phyloP scores from a whole-genome alignment of 169 alveolate species.

The Theileria parva region DNA sequence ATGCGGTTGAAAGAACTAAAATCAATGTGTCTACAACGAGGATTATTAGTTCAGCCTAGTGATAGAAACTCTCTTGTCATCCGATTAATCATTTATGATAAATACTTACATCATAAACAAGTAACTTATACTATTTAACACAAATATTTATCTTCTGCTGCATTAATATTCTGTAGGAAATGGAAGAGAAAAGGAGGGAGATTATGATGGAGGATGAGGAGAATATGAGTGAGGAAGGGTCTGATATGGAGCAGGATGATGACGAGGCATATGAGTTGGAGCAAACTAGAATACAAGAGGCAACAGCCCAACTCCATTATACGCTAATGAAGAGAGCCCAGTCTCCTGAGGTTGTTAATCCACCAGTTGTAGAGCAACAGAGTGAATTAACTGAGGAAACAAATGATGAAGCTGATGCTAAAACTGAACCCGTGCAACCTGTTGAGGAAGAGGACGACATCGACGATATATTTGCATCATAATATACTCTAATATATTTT shows the following conservation, averaged over 20 bases:
- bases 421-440: neutral
- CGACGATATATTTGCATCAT: slow-evolving; percentile 52
- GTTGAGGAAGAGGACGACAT: slow-evolving; percentile 43
- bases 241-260: neutral
- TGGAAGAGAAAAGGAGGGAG: neutral
- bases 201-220: neutral
- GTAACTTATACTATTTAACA: neutral
- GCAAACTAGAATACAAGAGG: neutral
- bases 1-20: slow-evolving; percentile 45
- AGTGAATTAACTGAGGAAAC: neutral
- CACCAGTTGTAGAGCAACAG: neutral
- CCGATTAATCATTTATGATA: slow-evolving; percentile 37
- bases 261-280: neutral
- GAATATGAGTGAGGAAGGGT: slow-evolving; percentile 11
- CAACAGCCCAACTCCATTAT: neutral
- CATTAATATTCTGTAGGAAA: neutral
- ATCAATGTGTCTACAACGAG: slow-evolving; percentile 31
- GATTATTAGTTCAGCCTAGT: slow-evolving; percentile 19
- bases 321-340: slow-evolving; percentile 9
- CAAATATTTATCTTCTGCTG: neutral
- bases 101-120: slow-evolving; percentile 9
- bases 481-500: neutral
- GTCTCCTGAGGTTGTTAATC: neutral
- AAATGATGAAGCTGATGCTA: neutral
- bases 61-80: slow-evolving; percentile 27